phyloP scores from a whole-genome alignment of 2,329 filamentous ascomycete species.

The Pyrenophora seminiperda region DNA sequence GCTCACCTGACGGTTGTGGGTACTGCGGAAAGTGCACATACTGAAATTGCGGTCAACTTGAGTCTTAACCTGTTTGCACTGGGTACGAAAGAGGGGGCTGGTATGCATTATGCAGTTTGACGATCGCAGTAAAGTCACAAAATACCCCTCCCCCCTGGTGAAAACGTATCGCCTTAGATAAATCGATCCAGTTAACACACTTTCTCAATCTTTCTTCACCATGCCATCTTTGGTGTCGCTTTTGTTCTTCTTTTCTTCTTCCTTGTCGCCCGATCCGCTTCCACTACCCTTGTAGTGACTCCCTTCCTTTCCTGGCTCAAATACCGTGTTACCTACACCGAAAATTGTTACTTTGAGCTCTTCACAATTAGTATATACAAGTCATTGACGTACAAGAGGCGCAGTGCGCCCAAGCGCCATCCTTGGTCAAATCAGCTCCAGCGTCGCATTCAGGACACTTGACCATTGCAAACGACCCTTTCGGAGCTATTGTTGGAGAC shows the following conservation, averaged over 20 bases:
- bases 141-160: too few species aligned
- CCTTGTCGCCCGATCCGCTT: constrained; percentile 33
- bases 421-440: constrained; percentile 36
- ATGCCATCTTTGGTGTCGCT: constrained; percentile 16
- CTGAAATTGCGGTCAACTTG: constrained; percentile 1
- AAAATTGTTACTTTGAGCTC: neutral
- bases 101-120: neutral
- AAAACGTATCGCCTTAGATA: too few species aligned
- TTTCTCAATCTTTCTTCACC: constrained; percentile 6
- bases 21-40: constrained; percentile 48
- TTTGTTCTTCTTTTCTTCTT: constrained; percentile 31
- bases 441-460: constrained; percentile 38
- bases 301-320: constrained; percentile 37
- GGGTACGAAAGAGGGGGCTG: neutral
- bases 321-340: constrained; percentile 32
- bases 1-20: constrained; percentile 43
- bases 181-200: neutral
- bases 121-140: too few species aligned
- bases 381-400: constrained; percentile 30
- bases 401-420: constrained; percentile 37
- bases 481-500: neutral
- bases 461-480: constrained; percentile 20
- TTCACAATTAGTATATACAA: neutral
- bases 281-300: constrained; percentile 32
- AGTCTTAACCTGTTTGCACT: rapidly evolving